Conservation (phyloP, 805 yeast species). For the Tetrapisispora phaffii region DNA sequence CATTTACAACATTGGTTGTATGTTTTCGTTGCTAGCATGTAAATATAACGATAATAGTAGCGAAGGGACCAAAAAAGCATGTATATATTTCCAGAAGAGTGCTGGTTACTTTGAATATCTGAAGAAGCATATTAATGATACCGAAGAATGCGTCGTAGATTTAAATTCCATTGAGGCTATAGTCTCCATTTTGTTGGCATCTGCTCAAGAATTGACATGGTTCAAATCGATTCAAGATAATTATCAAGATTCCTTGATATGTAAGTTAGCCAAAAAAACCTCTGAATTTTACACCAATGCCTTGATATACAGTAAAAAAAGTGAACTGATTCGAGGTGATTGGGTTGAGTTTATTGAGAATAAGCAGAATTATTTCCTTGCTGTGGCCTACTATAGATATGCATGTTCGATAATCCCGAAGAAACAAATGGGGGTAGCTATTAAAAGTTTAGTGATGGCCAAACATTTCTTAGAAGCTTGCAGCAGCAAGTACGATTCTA, state of each 20-base stretch:
- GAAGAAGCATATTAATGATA: slow-evolving; percentile 11
- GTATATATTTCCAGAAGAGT: slow-evolving; percentile 55
- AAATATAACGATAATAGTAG: slow-evolving; percentile 5
- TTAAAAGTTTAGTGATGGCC: slow-evolving; percentile 37
- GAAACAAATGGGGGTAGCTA: slow-evolving; percentile 59
- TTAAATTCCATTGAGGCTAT: slow-evolving; percentile 42
- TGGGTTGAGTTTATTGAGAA: slow-evolving; percentile 55
- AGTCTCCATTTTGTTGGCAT: slow-evolving; percentile 53
- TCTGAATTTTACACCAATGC: slow-evolving; percentile 46
- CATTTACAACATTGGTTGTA: slow-evolving; percentile 58
- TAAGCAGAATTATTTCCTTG: slow-evolving; percentile 56
- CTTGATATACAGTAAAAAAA: slow-evolving; percentile 33
- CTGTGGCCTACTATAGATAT: slow-evolving; percentile 60
- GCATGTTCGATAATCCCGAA: slow-evolving; percentile 32
- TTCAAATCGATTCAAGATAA: slow-evolving; percentile 42
- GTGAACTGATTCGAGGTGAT: slow-evolving; percentile 46
- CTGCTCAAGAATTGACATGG: slow-evolving; percentile 86
- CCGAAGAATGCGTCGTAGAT: slow-evolving; percentile 31
- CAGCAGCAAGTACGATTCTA: background rate
- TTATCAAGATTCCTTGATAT: slow-evolving; percentile 47
- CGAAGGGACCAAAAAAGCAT: slow-evolving; percentile 41
- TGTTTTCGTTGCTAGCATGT: slow-evolving; percentile 48
- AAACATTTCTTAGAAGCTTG: background rate
- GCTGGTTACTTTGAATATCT: slow-evolving; percentile 54
- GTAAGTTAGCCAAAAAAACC: slow-evolving; percentile 57